Evolutionary conservation across 257 asterid species (phyloP).

Genomic region (Mitragyna speciosa): DNA sequence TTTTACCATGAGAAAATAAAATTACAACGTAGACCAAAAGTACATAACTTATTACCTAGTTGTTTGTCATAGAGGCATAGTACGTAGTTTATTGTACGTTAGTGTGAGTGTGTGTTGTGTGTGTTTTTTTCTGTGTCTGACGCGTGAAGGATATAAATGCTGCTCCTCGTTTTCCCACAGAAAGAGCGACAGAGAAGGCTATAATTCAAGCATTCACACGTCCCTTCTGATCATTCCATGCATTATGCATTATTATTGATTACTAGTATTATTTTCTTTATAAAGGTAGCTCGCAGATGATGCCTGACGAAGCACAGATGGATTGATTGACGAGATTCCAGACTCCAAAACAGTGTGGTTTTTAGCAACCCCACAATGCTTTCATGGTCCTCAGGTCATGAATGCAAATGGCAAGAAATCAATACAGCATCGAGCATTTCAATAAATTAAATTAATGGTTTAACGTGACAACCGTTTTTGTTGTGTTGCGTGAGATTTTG

Average conservation of each 20-base stretch:
- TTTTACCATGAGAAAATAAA: neutral
- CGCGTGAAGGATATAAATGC: conserved; percentile 11
- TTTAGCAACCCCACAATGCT: conserved; percentile 6
- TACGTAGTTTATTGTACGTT: neutral
- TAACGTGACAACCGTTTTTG: neutral
- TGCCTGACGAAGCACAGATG: conserved; percentile 2
- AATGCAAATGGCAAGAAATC: neutral
- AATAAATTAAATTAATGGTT: neutral
- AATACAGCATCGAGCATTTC: neutral
- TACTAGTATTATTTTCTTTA: neutral
- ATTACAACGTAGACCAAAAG: neutral
- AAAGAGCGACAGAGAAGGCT: conserved; percentile 4
- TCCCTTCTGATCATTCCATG: conserved; percentile 7
- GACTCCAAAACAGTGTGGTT: neutral
- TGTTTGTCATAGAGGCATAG: neutral
- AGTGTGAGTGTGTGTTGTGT: neutral
- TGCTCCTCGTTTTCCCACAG: conserved; percentile 11
- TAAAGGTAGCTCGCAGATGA: neutral
- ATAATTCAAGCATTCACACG: conserved; percentile 6
- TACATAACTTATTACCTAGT: neutral
- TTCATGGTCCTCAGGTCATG: neutral
- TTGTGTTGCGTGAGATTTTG: neutral
- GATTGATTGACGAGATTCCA: neutral
- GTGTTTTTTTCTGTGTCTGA: conserved; percentile 6
- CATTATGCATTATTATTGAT: neutral